phyloP scores from a whole-genome alignment of 2,329 filamentous ascomycete genomes.

The Cercospora janseana region DNA sequence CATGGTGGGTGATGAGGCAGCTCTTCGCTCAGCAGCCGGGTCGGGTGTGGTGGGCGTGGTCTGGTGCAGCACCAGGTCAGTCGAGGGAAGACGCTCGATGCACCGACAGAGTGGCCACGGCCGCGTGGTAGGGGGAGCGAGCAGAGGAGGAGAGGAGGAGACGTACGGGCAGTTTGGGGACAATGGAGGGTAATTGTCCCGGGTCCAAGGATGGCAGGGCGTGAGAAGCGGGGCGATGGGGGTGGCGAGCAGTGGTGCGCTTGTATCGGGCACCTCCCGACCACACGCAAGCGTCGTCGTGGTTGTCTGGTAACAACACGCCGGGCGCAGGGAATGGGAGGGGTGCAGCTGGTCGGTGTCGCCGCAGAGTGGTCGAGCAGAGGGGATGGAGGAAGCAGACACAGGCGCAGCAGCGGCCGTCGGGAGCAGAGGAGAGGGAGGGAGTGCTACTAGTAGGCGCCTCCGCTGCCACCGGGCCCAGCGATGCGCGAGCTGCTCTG shows the following conservation, averaged over 20 bases:
- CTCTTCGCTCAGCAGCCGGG: not conserved
- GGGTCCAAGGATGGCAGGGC: conserved; percentile 11
- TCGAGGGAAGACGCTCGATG: not conserved
- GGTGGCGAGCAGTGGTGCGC: conserved; percentile 16
- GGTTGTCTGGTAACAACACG: conserved; percentile 36
- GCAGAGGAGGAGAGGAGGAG: not conserved
- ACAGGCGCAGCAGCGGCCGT: not conserved
- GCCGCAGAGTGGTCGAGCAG: not conserved
- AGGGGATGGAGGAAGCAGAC: not conserved
- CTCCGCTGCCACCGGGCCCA: conserved; percentile 6
- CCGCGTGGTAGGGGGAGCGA: not conserved
- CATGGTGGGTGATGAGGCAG: conserved; percentile 27
- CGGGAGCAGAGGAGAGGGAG: not conserved
- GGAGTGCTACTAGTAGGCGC: not conserved
- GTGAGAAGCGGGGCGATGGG: conserved; percentile 19
- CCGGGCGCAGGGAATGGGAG: not conserved
- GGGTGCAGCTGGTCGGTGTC: not conserved
- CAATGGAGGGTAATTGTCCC: conserved; percentile 9
- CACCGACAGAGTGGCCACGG: too few species aligned
- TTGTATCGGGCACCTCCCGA: conserved; percentile 3
- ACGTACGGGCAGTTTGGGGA: conserved; percentile 6
- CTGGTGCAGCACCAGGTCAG: not conserved
- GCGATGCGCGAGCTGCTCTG: conserved; percentile 8
- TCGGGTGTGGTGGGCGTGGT: not conserved
- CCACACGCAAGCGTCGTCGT: conserved; percentile 12